These are phyloP conservation scores for Pythium folliculosum DNA, from an alignment of 352 stramenopile genomes.

Conservation along the genomic window DNA sequence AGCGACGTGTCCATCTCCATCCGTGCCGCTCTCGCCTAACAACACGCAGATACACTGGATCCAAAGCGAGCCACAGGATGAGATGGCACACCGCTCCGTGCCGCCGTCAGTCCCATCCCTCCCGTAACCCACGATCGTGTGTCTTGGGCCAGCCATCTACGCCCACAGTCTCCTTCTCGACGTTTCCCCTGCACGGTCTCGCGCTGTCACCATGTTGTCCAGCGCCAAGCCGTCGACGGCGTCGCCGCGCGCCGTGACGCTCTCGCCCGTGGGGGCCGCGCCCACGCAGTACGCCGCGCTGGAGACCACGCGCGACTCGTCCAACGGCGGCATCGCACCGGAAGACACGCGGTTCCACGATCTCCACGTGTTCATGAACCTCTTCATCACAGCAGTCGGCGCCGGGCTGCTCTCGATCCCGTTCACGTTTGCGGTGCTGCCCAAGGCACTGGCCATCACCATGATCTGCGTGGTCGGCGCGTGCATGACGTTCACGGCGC, in stretches of 20 bases:
- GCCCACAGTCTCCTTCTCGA: no score
- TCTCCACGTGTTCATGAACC: conserved; percentile 71
- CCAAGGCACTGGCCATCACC: conserved; percentile 44
- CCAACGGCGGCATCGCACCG: neutral
- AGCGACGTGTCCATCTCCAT: neutral
- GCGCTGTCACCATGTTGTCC: neutral
- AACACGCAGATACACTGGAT: neutral
- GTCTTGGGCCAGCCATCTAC: no score
- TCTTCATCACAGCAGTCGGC: conserved; percentile 78
- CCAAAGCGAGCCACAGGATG: neutral
- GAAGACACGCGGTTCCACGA: conserved; percentile 13
- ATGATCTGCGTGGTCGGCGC: conserved; percentile 53
- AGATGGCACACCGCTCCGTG: neutral
- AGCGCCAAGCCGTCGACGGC: neutral
- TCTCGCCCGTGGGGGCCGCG: neutral
- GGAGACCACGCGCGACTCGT: neutral
- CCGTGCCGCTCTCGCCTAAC: neutral
- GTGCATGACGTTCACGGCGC: conserved; percentile 47
- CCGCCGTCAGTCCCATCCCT: no score
- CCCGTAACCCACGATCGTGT: no score
- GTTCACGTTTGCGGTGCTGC: conserved; percentile 66
- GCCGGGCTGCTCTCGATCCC: conserved; percentile 70
- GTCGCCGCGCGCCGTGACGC: neutral
- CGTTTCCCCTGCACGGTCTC: neutral
- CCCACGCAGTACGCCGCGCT: neutral